Evolutionary conservation across 2,329 filamentous ascomycete genomes (phyloP).

Genomic region (Aspergillus quadrilineatus): DNA sequence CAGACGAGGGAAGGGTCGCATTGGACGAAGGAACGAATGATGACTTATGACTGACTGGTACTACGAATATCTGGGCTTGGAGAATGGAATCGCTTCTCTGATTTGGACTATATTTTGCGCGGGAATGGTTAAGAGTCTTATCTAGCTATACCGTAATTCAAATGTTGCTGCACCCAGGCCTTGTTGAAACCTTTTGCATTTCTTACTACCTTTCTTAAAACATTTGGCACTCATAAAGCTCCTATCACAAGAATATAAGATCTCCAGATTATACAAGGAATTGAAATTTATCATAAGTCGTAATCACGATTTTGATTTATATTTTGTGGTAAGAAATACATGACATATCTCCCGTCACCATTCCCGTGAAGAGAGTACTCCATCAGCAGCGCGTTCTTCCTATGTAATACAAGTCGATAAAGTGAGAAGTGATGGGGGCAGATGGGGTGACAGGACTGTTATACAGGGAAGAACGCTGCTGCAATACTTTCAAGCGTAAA

Average conservation of each 20-base stretch:
- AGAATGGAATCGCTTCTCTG: neutral
- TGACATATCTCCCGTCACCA: conserved; percentile 7
- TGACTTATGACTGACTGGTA: neutral
- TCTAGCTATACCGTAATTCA: neutral
- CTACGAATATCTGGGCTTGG: conserved; percentile 1
- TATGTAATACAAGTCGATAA: conserved; percentile 24
- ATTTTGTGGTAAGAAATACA: conserved; percentile 12
- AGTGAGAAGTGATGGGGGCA: conserved; percentile 13
- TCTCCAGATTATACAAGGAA: neutral
- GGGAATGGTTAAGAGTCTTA: neutral
- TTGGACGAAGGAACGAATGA: neutral
- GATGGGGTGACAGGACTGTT: conserved; percentile 25
- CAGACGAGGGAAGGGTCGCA: neutral
- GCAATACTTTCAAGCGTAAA: conserved; percentile 17
- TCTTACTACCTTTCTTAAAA: neutral
- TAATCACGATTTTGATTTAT: conserved; percentile 13
- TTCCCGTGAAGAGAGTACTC: neutral
- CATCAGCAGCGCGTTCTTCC: conserved; percentile 24
- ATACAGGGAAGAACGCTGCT: conserved; percentile 29
- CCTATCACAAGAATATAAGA: neutral
- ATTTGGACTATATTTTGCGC: neutral
- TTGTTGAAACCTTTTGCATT: neutral
- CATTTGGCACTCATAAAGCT: neutral
- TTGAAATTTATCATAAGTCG: conserved; percentile 5
- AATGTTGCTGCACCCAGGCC: neutral